These are phyloP conservation scores for Crotalaria pallida DNA, from an alignment of 306 rosid species.

Conservation along the genomic window DNA sequence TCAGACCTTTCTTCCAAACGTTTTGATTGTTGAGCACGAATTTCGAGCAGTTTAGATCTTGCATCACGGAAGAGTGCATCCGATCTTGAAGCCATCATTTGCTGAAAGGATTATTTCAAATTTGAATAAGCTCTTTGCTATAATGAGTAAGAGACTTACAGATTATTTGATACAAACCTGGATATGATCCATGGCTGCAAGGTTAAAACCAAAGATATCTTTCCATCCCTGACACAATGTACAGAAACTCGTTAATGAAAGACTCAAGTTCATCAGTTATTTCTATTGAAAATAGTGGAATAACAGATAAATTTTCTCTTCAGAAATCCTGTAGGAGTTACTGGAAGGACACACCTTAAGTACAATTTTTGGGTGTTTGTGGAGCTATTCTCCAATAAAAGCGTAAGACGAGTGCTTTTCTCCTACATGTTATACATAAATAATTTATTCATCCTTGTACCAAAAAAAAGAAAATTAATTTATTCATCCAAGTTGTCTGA, in stretches of 20 bases:
- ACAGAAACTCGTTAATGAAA: constrained; percentile 17
- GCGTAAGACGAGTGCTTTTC: too few species aligned
- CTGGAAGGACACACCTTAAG: too few species aligned
- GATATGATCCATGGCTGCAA: constrained; percentile 97
- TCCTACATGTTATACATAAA: background rate
- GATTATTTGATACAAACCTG: constrained; percentile 43
- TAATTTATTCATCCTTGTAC: background rate
- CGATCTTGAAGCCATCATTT: constrained; percentile 76
- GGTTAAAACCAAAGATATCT: constrained; percentile 78
- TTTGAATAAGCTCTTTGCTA: background rate
- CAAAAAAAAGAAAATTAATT: too few species aligned
- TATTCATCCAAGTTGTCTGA: background rate
- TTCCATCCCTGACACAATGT: constrained; percentile 68
- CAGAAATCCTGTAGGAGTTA: background rate
- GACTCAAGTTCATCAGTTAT: background rate
- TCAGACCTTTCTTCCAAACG: constrained; percentile 53
- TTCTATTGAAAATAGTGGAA: background rate
- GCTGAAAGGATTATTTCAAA: constrained; percentile 50
- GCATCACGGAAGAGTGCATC: constrained; percentile 78
- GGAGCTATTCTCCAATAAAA: too few species aligned
- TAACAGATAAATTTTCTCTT: background rate
- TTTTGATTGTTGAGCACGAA: constrained; percentile 74
- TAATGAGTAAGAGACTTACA: background rate
- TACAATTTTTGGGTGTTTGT: too few species aligned
- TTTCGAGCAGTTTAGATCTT: constrained; percentile 57